Evolutionary conservation across 2,329 filamentous ascomycete species (phyloP), one percentile per base, ranked within the genome.

Genomic region (Daldinia sp.): DNA sequence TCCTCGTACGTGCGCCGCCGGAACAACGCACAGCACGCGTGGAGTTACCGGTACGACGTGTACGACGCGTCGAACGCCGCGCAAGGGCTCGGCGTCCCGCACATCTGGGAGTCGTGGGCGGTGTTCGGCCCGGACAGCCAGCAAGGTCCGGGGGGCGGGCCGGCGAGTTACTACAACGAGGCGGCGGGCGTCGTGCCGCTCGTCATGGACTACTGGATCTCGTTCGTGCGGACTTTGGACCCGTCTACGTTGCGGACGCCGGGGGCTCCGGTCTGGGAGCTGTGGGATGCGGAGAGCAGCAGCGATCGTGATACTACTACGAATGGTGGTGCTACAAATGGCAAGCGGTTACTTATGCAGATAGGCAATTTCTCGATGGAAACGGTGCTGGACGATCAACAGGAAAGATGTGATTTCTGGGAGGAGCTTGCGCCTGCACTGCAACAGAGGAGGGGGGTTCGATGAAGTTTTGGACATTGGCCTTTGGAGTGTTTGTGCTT

Each of bases 21-120:
- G 6, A 61, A 35, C 15, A 6, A 35, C 15, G 7, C 12, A 3
- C 20, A 9, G 6, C 65, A 57, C 46, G 71, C 80, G 15, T 87
- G 82, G 80, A 79, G 80, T 28, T 87, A 87, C 76, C 82, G 81
- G 42, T 87, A 83, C 79, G 82, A 86, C 76, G 83, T 87, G 23
- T 73, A 74, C 41, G 84, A 86, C 74, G 63, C 73, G 1, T 67
- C 74, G 15, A 78, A 80, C 70, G 58, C 71, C 0, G 78, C 77
- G 5, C 35, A 62, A 0, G 85, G 85, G 0, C 65, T 82, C 2
- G 85, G 85, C 20, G 83, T 85, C 3, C 82, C 81, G 30, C 85
- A 87, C 74, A 78, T 84, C 13, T 82, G 82, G 65, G 84, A 87
- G 48, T 76, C 77, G 13, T 79, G 81, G 26, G 85, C 85, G 63